Percentiles rank a stretch among this genome's conserved stretches.
These are phyloP conservation scores for Sutorius australiensis DNA, from an alignment of 768 basidiomycete genomes.

Conservation along the genomic window DNA sequence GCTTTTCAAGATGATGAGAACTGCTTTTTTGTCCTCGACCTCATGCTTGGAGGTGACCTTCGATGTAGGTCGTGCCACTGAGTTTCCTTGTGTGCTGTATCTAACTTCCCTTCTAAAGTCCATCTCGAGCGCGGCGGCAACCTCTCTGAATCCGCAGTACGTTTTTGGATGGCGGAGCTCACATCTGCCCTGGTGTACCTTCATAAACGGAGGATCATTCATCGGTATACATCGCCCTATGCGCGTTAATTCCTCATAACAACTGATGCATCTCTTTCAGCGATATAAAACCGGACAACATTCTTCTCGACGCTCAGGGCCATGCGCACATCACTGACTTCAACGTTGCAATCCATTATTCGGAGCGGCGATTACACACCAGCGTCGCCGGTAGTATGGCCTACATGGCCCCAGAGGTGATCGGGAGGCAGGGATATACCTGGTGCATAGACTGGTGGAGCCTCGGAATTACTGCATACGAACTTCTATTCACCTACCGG, in stretches of 20 bases:
- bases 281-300: slow-evolving; percentile 96
- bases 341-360: slow-evolving; percentile 98
- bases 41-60: slow-evolving; percentile 94
- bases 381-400: slow-evolving; percentile 98
- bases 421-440: slow-evolving; percentile 86
- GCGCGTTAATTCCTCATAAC: slow-evolving; percentile 6
- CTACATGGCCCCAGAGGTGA: slow-evolving; percentile 99
- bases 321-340: slow-evolving; percentile 98
- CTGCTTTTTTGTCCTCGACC: slow-evolving; percentile 95
- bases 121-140: slow-evolving; percentile 72
- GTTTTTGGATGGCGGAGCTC: slow-evolving; percentile 89
- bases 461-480: slow-evolving; percentile 85
- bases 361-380: slow-evolving; percentile 80
- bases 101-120: slow-evolving; percentile 43
- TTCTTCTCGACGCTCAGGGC: slow-evolving; percentile 87
- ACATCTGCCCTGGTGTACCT: slow-evolving; percentile 83
- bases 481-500: slow-evolving; percentile 76
- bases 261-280: slow-evolving; percentile 37
- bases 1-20: slow-evolving; percentile 98
- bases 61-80: slow-evolving; percentile 57
- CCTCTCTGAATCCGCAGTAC: slow-evolving; percentile 68
- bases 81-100: not conserved
- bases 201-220: slow-evolving; percentile 88
- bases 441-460: slow-evolving; percentile 97
- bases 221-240: slow-evolving; percentile 58